These are phyloP conservation scores for Pythium angustatum DNA, from an alignment of 352 stramenopile genomes.

Conservation along the genomic window DNA sequence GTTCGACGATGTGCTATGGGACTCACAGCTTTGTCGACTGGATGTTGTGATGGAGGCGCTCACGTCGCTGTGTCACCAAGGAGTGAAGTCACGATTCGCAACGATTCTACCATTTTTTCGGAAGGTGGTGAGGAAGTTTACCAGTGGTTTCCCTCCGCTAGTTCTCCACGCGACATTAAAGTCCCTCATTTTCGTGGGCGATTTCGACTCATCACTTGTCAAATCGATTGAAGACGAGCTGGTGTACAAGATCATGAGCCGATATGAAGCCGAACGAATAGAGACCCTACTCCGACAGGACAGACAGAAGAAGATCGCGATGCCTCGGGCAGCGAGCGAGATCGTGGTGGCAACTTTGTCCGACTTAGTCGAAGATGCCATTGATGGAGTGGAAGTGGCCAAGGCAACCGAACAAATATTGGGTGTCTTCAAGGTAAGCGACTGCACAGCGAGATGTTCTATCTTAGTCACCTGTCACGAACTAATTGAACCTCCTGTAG, in stretches of 20 bases:
- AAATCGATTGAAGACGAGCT: conserved; percentile 74
- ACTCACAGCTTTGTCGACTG: conserved; percentile 44
- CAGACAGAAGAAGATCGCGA: conserved; percentile 9
- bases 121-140: conserved; percentile 65
- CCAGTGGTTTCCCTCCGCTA: conserved; percentile 35
- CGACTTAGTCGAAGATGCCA: conserved; percentile 62
- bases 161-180: conserved; percentile 74
- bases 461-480: neutral
- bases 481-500: conserved; percentile 6
- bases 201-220: conserved; percentile 64
- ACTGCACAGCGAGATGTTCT: neutral
- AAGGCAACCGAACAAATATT: conserved; percentile 67
- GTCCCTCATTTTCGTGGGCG: conserved; percentile 73
- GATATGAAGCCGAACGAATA: conserved; percentile 52
- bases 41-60: conserved; percentile 65
- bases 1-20: conserved; percentile 39
- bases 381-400: conserved; percentile 62
- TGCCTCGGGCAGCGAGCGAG: conserved; percentile 22
- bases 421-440: conserved; percentile 71
- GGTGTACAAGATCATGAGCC: conserved; percentile 70
- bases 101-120: conserved; percentile 63
- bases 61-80: conserved; percentile 77
- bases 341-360: conserved; percentile 46
- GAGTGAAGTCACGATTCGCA: conserved; percentile 65
- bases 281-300: conserved; percentile 21